A percentile compares a stretch with the other conserved stretches of the same genome.
Evolutionary conservation across 108 stramenopile genomes (phyloP).

Genomic region (Cylindrotheca fusiformis): DNA sequence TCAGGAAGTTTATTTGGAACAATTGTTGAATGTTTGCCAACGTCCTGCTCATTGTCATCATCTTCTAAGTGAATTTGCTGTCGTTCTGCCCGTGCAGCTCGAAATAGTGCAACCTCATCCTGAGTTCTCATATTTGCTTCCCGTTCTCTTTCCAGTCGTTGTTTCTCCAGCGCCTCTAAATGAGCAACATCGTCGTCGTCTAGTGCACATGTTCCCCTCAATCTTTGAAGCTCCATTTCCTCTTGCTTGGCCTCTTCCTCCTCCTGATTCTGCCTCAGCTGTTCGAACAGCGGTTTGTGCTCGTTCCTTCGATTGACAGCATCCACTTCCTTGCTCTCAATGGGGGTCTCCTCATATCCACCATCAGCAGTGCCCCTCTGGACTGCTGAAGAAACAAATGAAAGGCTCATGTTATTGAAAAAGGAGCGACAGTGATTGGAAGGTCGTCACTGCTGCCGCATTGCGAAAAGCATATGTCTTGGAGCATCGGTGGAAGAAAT

Average conservation of each 20-base stretch:
- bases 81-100: conserved; percentile 59
- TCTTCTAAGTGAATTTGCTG: conserved; percentile 15
- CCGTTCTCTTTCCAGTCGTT: conserved; percentile 41
- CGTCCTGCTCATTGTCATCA: conserved; percentile 16
- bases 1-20: background rate
- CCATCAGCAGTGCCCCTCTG: conserved; percentile 75
- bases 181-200: conserved; percentile 86
- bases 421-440: background rate
- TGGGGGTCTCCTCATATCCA: conserved; percentile 70
- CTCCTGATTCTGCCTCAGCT: conserved; percentile 77
- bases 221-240: conserved; percentile 55
- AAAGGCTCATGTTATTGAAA: conserved; percentile 64
- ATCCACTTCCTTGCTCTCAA: conserved; percentile 41
- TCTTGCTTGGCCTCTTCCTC: conserved; percentile 65
- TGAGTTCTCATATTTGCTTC: conserved; percentile 44
- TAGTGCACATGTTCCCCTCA: conserved; percentile 66
- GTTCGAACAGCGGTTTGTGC: conserved; percentile 82
- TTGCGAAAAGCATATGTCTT: too few species aligned
- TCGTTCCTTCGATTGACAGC: conserved; percentile 44
- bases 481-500: too few species aligned
- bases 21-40: background rate
- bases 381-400: conserved; percentile 83
- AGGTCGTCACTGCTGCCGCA: too few species aligned
- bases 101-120: conserved; percentile 66
- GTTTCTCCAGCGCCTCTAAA: conserved; percentile 60